Evolutionary conservation across 495 filamentous ascomycete species (phyloP), one percentile per base, ranked within the genome.

Genomic region (Articulospora tetracladia): DNA sequence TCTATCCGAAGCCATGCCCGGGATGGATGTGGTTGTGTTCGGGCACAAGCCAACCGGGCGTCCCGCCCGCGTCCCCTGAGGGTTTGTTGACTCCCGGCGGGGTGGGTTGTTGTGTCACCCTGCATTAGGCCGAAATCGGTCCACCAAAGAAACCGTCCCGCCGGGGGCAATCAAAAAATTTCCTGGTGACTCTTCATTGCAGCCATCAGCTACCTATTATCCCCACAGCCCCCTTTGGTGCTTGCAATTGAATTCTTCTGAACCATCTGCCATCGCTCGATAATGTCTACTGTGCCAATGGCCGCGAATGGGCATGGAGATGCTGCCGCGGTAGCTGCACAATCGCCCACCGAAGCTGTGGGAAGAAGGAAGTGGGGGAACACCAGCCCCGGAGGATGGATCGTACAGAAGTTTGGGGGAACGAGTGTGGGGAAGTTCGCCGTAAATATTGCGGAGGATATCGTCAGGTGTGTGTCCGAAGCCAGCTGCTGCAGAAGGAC

Each of bases 321-420:
- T 17, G 6, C 4, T 17, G 7, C 47, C n/a, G 7, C 20, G 20
- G 12, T 50, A n/a, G 11, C 47, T 24, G 22, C 4, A 27, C 4
- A 27, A 24, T 24, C 25, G 10, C 4, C 20, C 6, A n/a, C 4
- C 4, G 47, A 24, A 50, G 20, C 25, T 8, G 22, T 6, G 23
- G 47, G 20, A 50, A 30, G 8, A 17, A 15, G 20, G 36, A 34
- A 28, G 54, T 47, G 24, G 49, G 62, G 55, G 17, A 58, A 61
- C 36, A 44, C 61, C 41, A 60, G 44, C 30, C 23, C 11, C 26
- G 20, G 36, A 1, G 64, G 61, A 58, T 92, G 89, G 88, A 73
- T 92, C n/a, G 87, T 94, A 23, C 90, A 93, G 66, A 94, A 93
- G 69, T 93, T 91, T 68, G 89, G 89, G 49, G 89, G 90, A 51